Percentiles rank a stretch among this genome's conserved stretches.
These are phyloP conservation scores for Mycena galopus DNA, from an alignment of 768 basidiomycete species.

Conservation along the genomic window DNA sequence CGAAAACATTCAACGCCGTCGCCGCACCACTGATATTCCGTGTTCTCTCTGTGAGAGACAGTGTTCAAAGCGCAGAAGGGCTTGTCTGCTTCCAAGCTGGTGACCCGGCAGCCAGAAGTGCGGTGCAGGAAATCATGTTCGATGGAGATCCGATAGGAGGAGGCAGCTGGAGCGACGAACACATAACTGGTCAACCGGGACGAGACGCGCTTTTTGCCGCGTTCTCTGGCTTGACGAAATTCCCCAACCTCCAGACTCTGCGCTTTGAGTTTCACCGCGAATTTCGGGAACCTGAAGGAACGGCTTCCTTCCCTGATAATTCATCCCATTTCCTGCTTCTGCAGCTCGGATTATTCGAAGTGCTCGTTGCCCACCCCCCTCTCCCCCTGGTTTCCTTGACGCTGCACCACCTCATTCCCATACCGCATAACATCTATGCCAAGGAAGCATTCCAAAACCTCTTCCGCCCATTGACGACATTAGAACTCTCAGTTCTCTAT, in stretches of 20 bases:
- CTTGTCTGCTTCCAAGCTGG: conserved; percentile 1
- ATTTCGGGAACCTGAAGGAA: neutral
- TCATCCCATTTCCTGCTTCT: neutral
- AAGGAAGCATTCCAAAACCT: neutral
- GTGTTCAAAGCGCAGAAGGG: conserved; percentile 6
- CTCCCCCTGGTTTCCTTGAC: neutral
- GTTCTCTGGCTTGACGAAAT: neutral
- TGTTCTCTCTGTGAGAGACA: conserved; percentile 6
- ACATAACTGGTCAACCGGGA: no score
- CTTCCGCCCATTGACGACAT: neutral
- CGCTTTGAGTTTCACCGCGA: neutral
- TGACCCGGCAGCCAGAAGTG: neutral
- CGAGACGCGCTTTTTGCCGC: neutral
- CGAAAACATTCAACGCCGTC: conserved; percentile 10
- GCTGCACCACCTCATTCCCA: neutral
- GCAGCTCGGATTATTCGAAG: neutral
- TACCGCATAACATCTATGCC: neutral
- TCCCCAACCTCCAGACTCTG: neutral
- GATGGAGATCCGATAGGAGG: neutral
- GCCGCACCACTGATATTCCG: conserved; percentile 12
- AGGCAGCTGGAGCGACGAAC: no score
- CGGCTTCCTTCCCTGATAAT: no score
- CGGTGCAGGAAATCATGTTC: conserved; percentile 6
- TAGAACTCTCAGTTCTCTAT: neutral
- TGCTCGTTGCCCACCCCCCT: neutral